These are phyloP conservation scores for Neurospora sp. DNA, from an alignment of 495 filamentous ascomycete genomes.

Conservation along the genomic window DNA sequence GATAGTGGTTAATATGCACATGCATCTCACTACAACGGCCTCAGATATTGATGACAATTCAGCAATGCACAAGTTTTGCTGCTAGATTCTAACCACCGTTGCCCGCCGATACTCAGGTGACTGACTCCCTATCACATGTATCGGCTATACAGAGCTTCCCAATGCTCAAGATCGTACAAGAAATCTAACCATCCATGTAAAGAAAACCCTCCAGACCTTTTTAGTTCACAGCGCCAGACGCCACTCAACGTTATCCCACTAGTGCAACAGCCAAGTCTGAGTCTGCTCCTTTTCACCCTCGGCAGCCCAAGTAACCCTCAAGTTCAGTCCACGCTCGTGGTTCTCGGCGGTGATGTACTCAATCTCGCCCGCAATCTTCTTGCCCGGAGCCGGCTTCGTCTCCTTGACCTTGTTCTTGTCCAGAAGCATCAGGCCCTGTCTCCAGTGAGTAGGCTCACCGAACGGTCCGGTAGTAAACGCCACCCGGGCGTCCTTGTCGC, in stretches of 20 bases:
- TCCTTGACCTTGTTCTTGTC: constrained; percentile 23
- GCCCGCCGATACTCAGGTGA: not conserved
- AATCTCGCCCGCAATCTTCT: constrained; percentile 34
- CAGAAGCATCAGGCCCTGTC: constrained; percentile 56
- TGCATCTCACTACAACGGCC: not conserved
- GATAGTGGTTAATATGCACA: not conserved
- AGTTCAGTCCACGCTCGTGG: constrained; percentile 36
- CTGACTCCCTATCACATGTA: not conserved
- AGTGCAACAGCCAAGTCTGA: constrained; percentile 37
- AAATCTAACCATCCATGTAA: not conserved
- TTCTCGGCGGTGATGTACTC: constrained; percentile 36
- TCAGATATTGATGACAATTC: not conserved
- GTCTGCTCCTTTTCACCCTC: constrained; percentile 21
- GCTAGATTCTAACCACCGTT: not conserved
- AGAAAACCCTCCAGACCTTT: not conserved
- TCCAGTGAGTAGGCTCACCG: constrained; percentile 76
- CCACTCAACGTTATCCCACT: not conserved
- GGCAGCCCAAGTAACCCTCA: constrained; percentile 33
- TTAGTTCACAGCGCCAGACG: not conserved
- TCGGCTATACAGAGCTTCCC: not conserved
- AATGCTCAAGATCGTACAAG: not conserved
- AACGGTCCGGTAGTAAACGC: constrained; percentile 74
- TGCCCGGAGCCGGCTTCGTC: constrained; percentile 15
- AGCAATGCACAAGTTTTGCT: not conserved
- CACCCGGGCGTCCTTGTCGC: constrained; percentile 30